Evolutionary conservation across 2,329 filamentous ascomycete genomes (phyloP), one percentile per base, ranked within the genome.

Genomic region (Fusarium sp.): DNA sequence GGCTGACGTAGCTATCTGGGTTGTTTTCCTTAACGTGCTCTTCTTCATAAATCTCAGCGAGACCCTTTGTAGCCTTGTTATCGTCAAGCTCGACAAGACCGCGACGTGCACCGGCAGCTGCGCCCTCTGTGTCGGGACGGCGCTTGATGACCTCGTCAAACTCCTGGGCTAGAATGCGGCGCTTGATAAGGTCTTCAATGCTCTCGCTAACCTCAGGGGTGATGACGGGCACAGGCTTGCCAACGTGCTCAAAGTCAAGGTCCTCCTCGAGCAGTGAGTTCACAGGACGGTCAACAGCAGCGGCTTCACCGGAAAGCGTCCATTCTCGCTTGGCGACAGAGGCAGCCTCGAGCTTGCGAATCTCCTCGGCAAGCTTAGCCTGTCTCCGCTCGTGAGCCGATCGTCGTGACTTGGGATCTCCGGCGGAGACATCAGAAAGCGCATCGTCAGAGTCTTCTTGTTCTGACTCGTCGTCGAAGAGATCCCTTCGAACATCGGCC

Each of bases 221-320:
- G 77, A 97, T 94, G 64, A 98, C 92, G 2, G 95, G 93, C 1
- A 98, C 91, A 1, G 96, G 95, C 79, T 98, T 99, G 75, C 96
- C 96, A 23, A 93, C 89, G 74, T 97, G 90, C 81, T 99, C 96
- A 76, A 98, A 99, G 70, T 98, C 95, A 28, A 99, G 86, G 74
- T 98, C 94, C 81, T 98, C 89, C 77, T 98, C 94, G 2, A 99
- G 88, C 4, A 99, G 86, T 1, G 95, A 97, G 82, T 99, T 98
- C 55, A 93, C 78, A 0, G 96, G 96, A 36, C 96, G 88, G 71
- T 96, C 93, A 1, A 85, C 85, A 3, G 93, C 95, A 49, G 89
- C 86, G 6, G 94, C 94, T 84, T 99, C 96, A 75, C 96, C 96
- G 11, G 91, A 87, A 53, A 98, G 83, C 18, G 92, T 92, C 96